These are phyloP conservation scores for Phytopythium sindhum DNA, from an alignment of 352 stramenopile species.

Conservation along the genomic window DNA sequence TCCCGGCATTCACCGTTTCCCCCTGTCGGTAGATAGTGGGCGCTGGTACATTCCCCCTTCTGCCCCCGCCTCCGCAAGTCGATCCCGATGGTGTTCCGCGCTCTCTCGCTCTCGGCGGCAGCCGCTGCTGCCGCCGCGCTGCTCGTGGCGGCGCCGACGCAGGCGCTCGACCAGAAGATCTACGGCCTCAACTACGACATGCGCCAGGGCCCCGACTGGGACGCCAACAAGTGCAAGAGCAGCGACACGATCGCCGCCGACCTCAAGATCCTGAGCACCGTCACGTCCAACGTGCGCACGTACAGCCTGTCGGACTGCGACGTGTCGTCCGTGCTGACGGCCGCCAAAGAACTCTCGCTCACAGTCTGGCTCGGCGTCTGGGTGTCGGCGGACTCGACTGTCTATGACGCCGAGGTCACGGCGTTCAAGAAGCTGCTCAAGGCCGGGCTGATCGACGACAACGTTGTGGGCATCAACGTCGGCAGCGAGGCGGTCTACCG, in stretches of 20 bases:
- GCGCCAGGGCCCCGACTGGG: constrained; percentile 76
- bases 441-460: constrained; percentile 63
- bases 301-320: constrained; percentile 81
- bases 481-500: constrained; percentile 82
- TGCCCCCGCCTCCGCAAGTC: too few relatives aligned
- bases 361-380: constrained; percentile 84
- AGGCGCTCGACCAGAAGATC: constrained; percentile 68
- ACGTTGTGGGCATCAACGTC: constrained; percentile 84
- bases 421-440: constrained; percentile 59
- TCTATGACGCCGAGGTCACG: constrained; percentile 66
- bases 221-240: constrained; percentile 72
- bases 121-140: constrained; percentile 15
- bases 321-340: constrained; percentile 58
- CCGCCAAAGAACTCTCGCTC: constrained; percentile 60
- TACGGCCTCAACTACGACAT: constrained; percentile 86
- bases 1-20: neutral
- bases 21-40: neutral
- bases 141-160: constrained; percentile 25
- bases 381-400: constrained; percentile 59
- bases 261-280: constrained; percentile 57
- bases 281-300: constrained; percentile 77
- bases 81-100: constrained; percentile 21
- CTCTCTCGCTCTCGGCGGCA: constrained; percentile 22
- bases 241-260: constrained; percentile 58
- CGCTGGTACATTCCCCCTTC: neutral